phyloP scores from a whole-genome alignment of 306 rosid species.

The Castanea mollissima region DNA sequence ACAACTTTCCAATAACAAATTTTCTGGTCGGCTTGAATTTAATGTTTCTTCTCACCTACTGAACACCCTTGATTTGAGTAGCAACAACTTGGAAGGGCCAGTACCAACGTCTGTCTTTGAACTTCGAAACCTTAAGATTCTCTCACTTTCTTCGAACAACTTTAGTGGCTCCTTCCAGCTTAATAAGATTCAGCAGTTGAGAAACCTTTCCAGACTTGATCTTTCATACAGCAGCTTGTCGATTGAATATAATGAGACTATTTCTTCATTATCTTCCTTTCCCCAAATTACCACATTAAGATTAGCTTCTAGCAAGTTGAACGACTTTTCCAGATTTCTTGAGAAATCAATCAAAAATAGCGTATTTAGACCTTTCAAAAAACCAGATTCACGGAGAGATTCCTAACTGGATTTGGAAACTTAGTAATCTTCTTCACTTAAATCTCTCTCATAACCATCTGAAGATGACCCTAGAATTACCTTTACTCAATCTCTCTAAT shows the following conservation, averaged over 20 bases:
- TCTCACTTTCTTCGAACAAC: constrained; percentile 28
- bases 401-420: constrained; percentile 37
- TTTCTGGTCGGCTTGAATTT: constrained; percentile 3
- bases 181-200: background rate
- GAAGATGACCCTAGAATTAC: background rate
- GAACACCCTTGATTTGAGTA: background rate
- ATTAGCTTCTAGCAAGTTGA: constrained; percentile 19
- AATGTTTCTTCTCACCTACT: background rate
- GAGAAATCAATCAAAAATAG: background rate
- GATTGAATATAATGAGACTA: background rate
- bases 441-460: background rate
- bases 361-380: constrained; percentile 9
- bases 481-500: background rate
- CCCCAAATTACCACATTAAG: constrained; percentile 11
- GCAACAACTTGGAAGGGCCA: constrained; percentile 18
- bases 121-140: background rate
- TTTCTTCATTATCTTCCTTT: background rate
- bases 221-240: constrained; percentile 22
- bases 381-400: constrained; percentile 26
- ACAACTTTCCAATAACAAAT: background rate
- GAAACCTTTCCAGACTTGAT: constrained; percentile 6
- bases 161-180: constrained; percentile 9
- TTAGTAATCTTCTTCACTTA: background rate
- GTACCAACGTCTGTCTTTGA: constrained; percentile 1
- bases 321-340: constrained; percentile 8